Evolutionary conservation across 83 land plant genomes (phyloP), one percentile per base, ranked within the genome.

Genomic region (Picea abies): DNA sequence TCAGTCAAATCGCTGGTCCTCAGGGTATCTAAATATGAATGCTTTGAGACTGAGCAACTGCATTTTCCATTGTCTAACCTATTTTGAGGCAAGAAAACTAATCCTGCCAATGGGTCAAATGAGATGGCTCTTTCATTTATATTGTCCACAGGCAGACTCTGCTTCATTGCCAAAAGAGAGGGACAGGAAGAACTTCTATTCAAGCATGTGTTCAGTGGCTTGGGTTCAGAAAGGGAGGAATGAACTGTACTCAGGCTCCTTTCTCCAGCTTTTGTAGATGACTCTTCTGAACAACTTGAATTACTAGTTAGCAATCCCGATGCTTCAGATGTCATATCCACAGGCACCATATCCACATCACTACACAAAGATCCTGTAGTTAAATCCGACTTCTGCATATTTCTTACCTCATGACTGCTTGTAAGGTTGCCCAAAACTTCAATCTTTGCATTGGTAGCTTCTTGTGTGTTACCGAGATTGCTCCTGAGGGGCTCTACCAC

Each of bases 1-100:
- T 73, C 60, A 47, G 60, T 73, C 26, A 73, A 73, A 73, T 73
- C 77, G 47, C 60, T 73, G 9, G 16, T 73, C 77, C 56, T n/a
- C 3, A 26, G 56, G 44, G 77, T 73, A 44, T 73, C 56, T 56
- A 56, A 56, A 44, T 70, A 35, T 41, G 41, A 70, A 19, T 70
- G 75, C 20, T 70, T 70, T 70, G 44, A 70, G 44, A 39, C 47
- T 26, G n/a, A 70, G 20, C 22, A 35, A 14, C 7, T 17, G 15
- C 19, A 70, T 37, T 35, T 39, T 70, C 41, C 75, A 7, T 73
- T 52, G 47, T 44, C 47, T 35, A 35, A 41, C 14, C 9, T 73
- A n/a, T 73, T 9, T 10, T 2, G 15, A 44, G 15, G 58, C 4
- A 47, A 22, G 14, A 7, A 44, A 41, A 25, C 4, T 14, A 44